These are phyloP conservation scores for Capniomyces stellatus DNA, from an alignment of 371 early-diverging fungal species.

Conservation along the genomic window DNA sequence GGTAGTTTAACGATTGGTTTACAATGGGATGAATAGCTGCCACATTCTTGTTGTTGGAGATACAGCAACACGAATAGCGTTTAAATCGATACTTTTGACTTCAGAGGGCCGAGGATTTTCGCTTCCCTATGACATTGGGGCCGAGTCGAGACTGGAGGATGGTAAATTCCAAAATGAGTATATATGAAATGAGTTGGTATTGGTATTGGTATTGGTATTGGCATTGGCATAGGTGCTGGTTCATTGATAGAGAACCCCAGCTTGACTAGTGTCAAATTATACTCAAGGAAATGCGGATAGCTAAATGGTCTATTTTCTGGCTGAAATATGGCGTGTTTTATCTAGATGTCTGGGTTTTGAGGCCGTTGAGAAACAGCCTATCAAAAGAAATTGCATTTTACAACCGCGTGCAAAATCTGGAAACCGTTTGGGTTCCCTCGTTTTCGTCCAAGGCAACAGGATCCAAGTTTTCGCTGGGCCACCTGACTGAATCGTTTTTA, in stretches of 20 bases:
- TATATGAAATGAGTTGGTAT: too few species aligned
- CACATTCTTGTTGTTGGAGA: slow-evolving; percentile 53
- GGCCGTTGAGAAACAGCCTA: slow-evolving; percentile 69
- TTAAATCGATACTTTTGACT: slow-evolving; percentile 55
- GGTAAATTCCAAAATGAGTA: background rate
- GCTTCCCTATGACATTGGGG: slow-evolving; percentile 53
- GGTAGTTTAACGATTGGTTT: too few species aligned
- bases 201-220: too few species aligned
- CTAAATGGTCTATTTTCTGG: too few species aligned
- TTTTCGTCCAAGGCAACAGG: slow-evolving; percentile 30
- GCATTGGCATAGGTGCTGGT: too few species aligned
- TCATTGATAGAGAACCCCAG: too few species aligned
- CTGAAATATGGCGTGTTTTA: slow-evolving; percentile 12
- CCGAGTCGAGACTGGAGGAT: slow-evolving; percentile 27
- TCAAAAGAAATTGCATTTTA: slow-evolving; percentile 63
- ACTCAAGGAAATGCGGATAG: too few species aligned
- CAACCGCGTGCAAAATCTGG: slow-evolving; percentile 33
- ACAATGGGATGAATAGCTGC: slow-evolving; percentile 40
- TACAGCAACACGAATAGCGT: slow-evolving; percentile 59
- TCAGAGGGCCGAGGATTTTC: slow-evolving; percentile 73
- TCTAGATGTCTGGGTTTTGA: slow-evolving; percentile 31
- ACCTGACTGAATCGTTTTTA: slow-evolving; percentile 61
- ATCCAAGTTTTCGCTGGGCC: slow-evolving; percentile 41
- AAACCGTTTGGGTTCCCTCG: slow-evolving; percentile 25
- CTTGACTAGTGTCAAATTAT: too few species aligned